Evolutionary conservation across 345 rosid genomes (phyloP).

Genomic region (Dipteronia dyeriana): DNA sequence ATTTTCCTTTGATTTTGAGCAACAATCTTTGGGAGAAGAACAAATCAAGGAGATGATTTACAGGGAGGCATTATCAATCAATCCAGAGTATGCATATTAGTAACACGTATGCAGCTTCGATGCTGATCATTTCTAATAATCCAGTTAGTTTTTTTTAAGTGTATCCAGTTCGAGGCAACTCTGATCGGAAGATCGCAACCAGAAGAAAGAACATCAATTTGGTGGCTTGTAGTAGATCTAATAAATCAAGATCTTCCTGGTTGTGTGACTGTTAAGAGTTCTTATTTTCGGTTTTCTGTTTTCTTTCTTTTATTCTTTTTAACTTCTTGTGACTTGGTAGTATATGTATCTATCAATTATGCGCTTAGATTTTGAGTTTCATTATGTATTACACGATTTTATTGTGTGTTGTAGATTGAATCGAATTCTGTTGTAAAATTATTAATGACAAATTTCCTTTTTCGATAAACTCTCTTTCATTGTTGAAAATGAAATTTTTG

Average conservation of each 20-base stretch:
- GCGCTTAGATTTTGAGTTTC: neutral
- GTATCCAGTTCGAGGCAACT: neutral
- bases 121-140: neutral
- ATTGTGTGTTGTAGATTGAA: neutral
- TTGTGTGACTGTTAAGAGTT: conserved; percentile 7
- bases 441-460: neutral
- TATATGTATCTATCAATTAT: neutral
- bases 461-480: neutral
- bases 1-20: conserved; percentile 91
- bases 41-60: conserved; percentile 91
- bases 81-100: conserved; percentile 70
- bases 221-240: conserved; percentile 1
- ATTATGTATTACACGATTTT: neutral
- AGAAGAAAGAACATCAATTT: neutral
- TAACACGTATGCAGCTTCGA: neutral
- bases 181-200: conserved; percentile 2
- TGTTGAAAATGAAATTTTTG: too few relatives aligned
- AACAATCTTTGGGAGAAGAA: conserved; percentile 75
- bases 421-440: conserved; percentile 1
- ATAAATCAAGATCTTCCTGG: neutral
- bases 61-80: conserved; percentile 69
- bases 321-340: neutral
- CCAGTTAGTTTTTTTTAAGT: neutral
- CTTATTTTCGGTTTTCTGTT: neutral
- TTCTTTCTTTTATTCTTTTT: neutral